Base-by-base conservation (phyloP, 2,329 filamentous ascomycete genomes). In the Ceratocystis albifundus region DNA sequence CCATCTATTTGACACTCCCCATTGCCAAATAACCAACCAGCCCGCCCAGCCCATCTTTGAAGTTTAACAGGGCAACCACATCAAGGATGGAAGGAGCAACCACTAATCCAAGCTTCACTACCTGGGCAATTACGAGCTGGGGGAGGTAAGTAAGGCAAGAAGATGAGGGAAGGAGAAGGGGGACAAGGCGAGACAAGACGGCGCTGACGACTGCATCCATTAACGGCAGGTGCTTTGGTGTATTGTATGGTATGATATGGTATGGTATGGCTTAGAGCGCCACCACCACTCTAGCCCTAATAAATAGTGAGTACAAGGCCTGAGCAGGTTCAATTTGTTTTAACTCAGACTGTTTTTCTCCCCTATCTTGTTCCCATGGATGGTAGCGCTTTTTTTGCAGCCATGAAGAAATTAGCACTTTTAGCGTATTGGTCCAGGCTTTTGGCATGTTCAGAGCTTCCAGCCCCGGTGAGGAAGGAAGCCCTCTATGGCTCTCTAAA, bases 391-490 rank as follows among this genome's bases (percentile, higher is more conserved):
- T 25, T 53, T 53, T 4, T 53, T 25, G 48, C 15, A 15, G 10
- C 48, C 20, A 17, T 28, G 48, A 15, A 53, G 48, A 53, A 53
- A 53, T 53, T 53, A 28, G 48, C 48, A 53, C 48, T 30, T 59
- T 59, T 59, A 59, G 55, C 55, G n/a, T 36, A 59, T 20, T 59
- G 55, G 55, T 20, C 55, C 55, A 59, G 55, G 55, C 55, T 59
- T 59, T 59, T 59, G 55, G 55, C 55, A 59, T 30, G 55, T 59
- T 59, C 55, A 59, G 28, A 59, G 55, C 55, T 59, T 36, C 55
- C 8, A 41, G 36, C 36, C 36, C 10, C 32, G 32, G 32, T 32
- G 32, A 8, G 32, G 32, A 12, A 4, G 32, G 17, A n/a, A 15
- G 15, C 55, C 28, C 25, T 59, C 55, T 59, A 10, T 32, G 22